Evolutionary conservation across 176 grass and related monocot genomes (phyloP), one percentile per base, ranked within the genome.

Genomic region (Aechmea fasciata): DNA sequence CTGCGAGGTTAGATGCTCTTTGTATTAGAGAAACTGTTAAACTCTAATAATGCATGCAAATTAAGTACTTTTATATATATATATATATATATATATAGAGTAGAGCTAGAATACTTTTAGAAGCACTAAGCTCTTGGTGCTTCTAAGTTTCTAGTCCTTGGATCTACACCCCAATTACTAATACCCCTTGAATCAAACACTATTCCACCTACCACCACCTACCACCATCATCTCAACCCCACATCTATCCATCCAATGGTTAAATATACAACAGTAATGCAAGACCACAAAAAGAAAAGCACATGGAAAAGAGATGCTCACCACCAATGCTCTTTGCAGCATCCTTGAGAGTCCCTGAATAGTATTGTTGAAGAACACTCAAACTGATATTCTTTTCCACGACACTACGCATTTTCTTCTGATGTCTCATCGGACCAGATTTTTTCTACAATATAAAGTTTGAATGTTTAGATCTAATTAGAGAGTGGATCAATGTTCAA

Each of bases 281-380:
- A 59, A 17, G 15, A 18, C 1, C 7, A 61, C 9, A 61, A 10
- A 19, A 61, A 61, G 20, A 6, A 61, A 10, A 2, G 52, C 0
- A 18, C 1, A 61, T 10, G 20, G 17, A 22, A 19, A 59, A 9
- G 20, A 61, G 20, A 61, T 61, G 8, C 81, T 74, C 67, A 91
- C 88, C 84, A 20, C 84, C 88, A 77, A 87, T 82, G 71, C 75
- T 87, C 64, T 87, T 91, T 74, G 88, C 85, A 77, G 88, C 85
- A 77, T 87, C 84, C 83, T 83, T 91, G 69, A 91, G 79, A 77
- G 77, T 91, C 24, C 88, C 81, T 65, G 88, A 72, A 64, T 87
- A 91, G 47, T 91, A 82, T 22, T 72, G 68, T 65, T 79, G 74
- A 78, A 91, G 81, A 77, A 81, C 48, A 59, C 51, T 82, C 25